Evolutionary conservation across 2,329 filamentous ascomycete species (phyloP).

Genomic region (Aspergillus fumigatiaffinis): DNA sequence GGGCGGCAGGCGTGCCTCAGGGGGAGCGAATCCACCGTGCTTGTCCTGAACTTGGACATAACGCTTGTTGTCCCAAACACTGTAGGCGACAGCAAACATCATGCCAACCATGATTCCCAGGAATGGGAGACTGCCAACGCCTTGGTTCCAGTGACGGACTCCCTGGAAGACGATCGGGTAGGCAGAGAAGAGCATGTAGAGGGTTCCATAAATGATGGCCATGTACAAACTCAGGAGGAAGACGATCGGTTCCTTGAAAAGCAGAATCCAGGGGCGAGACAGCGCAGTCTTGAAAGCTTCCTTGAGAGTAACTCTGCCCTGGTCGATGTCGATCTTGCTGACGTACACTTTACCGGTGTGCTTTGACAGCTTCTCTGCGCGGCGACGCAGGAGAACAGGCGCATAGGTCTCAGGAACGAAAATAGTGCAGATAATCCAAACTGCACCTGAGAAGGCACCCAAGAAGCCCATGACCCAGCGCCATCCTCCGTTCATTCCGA

Average conservation of each 20-base stretch:
- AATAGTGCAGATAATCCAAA: constrained; percentile 44
- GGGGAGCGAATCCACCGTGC: constrained; percentile 38
- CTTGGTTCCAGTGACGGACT: constrained; percentile 27
- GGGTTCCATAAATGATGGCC: constrained; percentile 27
- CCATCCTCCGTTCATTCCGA: constrained; percentile 63
- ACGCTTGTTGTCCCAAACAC: constrained; percentile 33
- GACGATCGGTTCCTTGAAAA: constrained; percentile 45
- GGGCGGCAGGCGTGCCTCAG: constrained; percentile 53
- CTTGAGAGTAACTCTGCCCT: constrained; percentile 39
- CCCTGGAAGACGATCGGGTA: constrained; percentile 30
- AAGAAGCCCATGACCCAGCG: constrained; percentile 64
- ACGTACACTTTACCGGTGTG: constrained; percentile 48
- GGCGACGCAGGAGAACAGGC: constrained; percentile 49
- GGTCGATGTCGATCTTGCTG: constrained; percentile 38
- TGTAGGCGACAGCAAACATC: constrained; percentile 34
- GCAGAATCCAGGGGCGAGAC: constrained; percentile 46
- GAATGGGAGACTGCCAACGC: constrained; percentile 24
- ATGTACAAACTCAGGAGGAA: constrained; percentile 28
- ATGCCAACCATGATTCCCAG: constrained; percentile 32
- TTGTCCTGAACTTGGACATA: constrained; percentile 24
- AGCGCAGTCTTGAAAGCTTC: constrained; percentile 47
- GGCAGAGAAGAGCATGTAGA: constrained; percentile 30
- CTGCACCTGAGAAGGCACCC: constrained; percentile 58
- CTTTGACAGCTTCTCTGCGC: constrained; percentile 47
- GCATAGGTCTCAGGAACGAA: constrained; percentile 42